Evolutionary conservation across 371 early-diverging fungal species (phyloP).

Genomic region (Capillidium heterosporum): DNA sequence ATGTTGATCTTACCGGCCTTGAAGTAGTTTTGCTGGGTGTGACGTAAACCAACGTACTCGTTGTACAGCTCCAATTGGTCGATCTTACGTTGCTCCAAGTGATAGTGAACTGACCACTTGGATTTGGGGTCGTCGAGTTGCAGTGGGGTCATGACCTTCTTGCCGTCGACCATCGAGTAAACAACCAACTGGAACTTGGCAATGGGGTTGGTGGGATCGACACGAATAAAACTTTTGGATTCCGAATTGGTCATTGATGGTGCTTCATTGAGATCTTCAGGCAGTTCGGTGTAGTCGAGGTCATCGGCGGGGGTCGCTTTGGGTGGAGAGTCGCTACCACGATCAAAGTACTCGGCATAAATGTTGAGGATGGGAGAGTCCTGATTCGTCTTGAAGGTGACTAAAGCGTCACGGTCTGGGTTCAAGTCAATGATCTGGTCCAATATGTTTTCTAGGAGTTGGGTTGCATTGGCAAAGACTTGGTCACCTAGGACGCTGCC

Average conservation of each 20-base stretch:
- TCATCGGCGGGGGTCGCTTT: neutral
- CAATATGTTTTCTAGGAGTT: slow-evolving; percentile 40
- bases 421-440: slow-evolving; percentile 35
- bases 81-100: neutral
- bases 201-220: slow-evolving; percentile 10
- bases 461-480: slow-evolving; percentile 38
- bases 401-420: slow-evolving; percentile 24
- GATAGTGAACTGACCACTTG: slow-evolving; percentile 12
- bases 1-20: too few species aligned
- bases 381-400: slow-evolving; percentile 20
- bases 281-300: too few species aligned
- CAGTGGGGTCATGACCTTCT: slow-evolving; percentile 5
- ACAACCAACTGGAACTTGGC: slow-evolving; percentile 11
- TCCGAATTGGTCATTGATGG: neutral
- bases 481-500: slow-evolving; percentile 46
- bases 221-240: neutral
- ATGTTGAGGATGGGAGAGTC: slow-evolving; percentile 6
- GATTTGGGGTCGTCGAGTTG: neutral
- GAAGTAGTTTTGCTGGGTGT: slow-evolving; percentile 9
- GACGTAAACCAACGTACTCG: slow-evolving; percentile 10
- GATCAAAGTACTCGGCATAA: slow-evolving; percentile 21
- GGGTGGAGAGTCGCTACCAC: slow-evolving; percentile 11
- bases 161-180: slow-evolving; percentile 13
- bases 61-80: neutral
- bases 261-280: neutral